A percentile compares a stretch with the other conserved stretches of the same genome.
These are phyloP conservation scores for Mesembryanthemum crystallinum DNA, from an alignment of 148 eudicot species.

Conservation along the genomic window DNA sequence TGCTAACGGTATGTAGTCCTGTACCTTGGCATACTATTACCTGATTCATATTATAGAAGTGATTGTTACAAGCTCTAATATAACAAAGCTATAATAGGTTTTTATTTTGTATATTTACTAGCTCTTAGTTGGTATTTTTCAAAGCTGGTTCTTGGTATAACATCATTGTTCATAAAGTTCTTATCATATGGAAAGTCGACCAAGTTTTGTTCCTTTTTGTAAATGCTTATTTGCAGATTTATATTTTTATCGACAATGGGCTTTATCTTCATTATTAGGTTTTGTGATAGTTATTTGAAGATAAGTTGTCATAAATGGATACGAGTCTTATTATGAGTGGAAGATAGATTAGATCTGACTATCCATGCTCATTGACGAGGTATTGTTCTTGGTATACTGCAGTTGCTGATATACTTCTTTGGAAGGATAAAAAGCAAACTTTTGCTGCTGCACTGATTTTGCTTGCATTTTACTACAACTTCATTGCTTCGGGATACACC, in stretches of 20 bases:
- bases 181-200: background rate
- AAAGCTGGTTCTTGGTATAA: background rate
- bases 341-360: background rate
- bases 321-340: background rate
- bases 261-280: too few relatives aligned
- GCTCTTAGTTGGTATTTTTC: background rate
- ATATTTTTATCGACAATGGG: too few relatives aligned
- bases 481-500: conserved; percentile 64
- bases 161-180: background rate
- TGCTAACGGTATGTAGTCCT: background rate
- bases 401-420: conserved; percentile 85
- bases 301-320: background rate
- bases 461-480: conserved; percentile 66
- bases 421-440: conserved; percentile 71
- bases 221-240: background rate
- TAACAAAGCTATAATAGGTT: background rate
- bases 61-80: background rate
- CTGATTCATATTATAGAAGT: background rate
- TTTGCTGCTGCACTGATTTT: conserved; percentile 41
- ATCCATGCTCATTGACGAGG: conserved; percentile 13
- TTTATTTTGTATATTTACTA: background rate
- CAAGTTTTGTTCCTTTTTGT: background rate
- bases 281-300: too few relatives aligned
- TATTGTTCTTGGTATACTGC: conserved; percentile 31
- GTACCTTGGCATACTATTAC: background rate